Evolutionary conservation across 2,329 filamentous ascomycete genomes (phyloP), one percentile per base, ranked within the genome.

Genomic region (Diplodia scrobiculata): DNA sequence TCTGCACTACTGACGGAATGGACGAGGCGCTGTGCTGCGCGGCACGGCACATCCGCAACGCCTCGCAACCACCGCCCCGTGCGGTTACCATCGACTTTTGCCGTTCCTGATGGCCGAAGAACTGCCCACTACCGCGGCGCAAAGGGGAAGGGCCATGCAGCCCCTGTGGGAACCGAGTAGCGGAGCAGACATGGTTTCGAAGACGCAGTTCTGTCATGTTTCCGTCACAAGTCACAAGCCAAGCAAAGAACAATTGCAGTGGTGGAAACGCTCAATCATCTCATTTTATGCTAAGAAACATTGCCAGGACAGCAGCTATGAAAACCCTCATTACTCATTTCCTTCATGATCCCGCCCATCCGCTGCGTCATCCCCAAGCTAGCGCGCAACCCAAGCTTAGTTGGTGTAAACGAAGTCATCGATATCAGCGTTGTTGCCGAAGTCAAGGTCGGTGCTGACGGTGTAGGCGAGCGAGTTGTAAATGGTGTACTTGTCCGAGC

Each of bases 381-480:
- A 58, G 5, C 5, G 10, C 10, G 19, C 3, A 27, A 11, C 5
- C 6, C 13, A 29, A 6, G 34, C 32, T 19, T 65, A 54, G 21
- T 45, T 45, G 41, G 25, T 21, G 36, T 47, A 65, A 11, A 54
- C 51, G 7, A 54, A 54, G 36, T 45, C 50, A 4, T 14, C 9
- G 3, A 65, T 53, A 3, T n/a, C 41, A 1, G 7, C 19, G 27
- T 48, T 54, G 36, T 25, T 21, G n/a, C 63, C 63, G 27, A 65
- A 65, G 36, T 65, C 63, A 3, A 54, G 51, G 19, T 27, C 45
- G 5, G 34, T n/a, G 38, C 32, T 45, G 5, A 54, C 63, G 10
- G 50, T 65, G 41, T 54, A 65, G 14, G 63, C 63, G 7, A 65
- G 50, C 38, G 63, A 65, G 36, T 65, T 65, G 63, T 65, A 65